Evolutionary conservation across 768 basidiomycete species (phyloP), one percentile per base, ranked within the genome.

Genomic region (Lentinula boryana): DNA sequence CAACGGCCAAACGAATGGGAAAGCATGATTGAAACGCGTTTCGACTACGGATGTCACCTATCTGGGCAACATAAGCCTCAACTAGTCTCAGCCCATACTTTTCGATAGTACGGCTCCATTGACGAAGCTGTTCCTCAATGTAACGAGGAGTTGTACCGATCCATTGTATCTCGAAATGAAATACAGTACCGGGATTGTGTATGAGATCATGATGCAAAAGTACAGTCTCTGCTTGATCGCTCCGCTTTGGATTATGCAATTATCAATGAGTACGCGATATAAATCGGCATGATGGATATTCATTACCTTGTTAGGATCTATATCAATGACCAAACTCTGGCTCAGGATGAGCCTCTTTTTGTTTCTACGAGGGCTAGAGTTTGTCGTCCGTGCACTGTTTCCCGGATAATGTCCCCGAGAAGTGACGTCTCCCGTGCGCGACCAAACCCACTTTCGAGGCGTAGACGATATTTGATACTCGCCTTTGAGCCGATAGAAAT

Each of bases 131-230:
- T 64, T 96, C 94, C 64, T 98, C 95, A 56, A 98, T 90, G 63
- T 87, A 88, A 21, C 91, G 84, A 23, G 95, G 93, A 1, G 94
- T 95, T 1, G 95, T 90, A 2, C 93, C 95, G 43, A 98, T 88
- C 96, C 97, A 99, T 63, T 96, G 92, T 32, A 99, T 79, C 72
- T 99, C 95, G 67, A 98, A 95, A 72, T 98, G 96, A 75, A 97
- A 97, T 61, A 91, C 92, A 32, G 89, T 96, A n/a, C 80, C 84
- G 0, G 93, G 91, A 68, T 98, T 98, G 71, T 98, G 96, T 56
- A 96, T 90, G 60, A 97, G 84, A 73, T 98, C 97, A 71, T 95
- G 87, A 70, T 98, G 95, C 27, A 98, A 78, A 33, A 95, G 81
- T 16, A 92, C 90, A 2, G 87, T 83, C 72, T 97, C 95, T 0